Evolutionary conservation across 2,329 filamentous ascomycete species (phyloP).

Genomic region (Fusarium anthophilum): DNA sequence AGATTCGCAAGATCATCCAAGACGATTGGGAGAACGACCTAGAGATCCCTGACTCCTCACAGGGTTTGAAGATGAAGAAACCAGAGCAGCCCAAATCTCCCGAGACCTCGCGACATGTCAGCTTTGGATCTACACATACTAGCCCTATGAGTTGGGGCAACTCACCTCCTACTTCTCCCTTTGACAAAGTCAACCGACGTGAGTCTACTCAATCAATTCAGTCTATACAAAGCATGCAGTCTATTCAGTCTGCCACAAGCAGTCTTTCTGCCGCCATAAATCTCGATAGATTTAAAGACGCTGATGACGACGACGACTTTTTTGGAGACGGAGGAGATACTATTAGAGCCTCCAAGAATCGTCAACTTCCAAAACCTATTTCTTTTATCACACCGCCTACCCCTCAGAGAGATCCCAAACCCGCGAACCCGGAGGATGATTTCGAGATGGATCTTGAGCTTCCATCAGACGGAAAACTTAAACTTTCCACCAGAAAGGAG

Average conservation of each 20-base stretch:
- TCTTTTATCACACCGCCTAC: slow-evolving; percentile 67
- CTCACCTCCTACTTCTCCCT: slow-evolving; percentile 27
- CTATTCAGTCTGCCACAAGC: slow-evolving; percentile 46
- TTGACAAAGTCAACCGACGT: slow-evolving; percentile 43
- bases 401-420: slow-evolving; percentile 55
- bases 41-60: slow-evolving; percentile 69
- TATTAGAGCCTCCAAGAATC: slow-evolving; percentile 72
- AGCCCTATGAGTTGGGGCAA: slow-evolving; percentile 60
- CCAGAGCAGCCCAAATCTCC: slow-evolving; percentile 70
- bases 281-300: slow-evolving; percentile 72
- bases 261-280: slow-evolving; percentile 59
- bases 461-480: slow-evolving; percentile 72
- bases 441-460: slow-evolving; percentile 79
- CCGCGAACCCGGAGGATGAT: slow-evolving; percentile 63
- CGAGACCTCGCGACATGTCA: slow-evolving; percentile 74
- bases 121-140: slow-evolving; percentile 56
- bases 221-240: slow-evolving; percentile 22
- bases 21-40: slow-evolving; percentile 87
- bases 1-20: slow-evolving; percentile 75
- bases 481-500: slow-evolving; percentile 68
- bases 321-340: slow-evolving; percentile 72
- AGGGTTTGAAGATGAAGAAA: slow-evolving; percentile 71
- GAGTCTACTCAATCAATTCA: slow-evolving; percentile 38
- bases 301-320: slow-evolving; percentile 69
- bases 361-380: slow-evolving; percentile 60